Conservation (phyloP, 441 rosid species). For the Croton laevigatus region DNA sequence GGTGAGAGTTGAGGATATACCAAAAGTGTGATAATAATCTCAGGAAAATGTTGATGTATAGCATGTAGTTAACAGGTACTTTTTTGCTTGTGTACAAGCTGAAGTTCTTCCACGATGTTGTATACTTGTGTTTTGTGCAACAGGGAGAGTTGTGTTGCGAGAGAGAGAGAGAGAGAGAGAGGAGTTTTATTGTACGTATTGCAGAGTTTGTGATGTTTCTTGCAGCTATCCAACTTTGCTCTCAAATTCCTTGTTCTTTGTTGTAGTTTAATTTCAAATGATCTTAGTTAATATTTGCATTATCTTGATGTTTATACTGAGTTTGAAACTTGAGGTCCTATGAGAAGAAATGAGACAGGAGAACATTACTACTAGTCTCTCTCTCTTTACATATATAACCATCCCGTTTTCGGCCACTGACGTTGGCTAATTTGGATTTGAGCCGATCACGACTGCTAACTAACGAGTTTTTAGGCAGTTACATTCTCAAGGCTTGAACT, state of each 20-base stretch:
- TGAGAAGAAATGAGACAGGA: background rate
- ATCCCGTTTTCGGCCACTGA: too few relatives aligned
- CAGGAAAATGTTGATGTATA: conserved; percentile 34
- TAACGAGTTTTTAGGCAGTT: too few relatives aligned
- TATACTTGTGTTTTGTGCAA: conserved; percentile 10
- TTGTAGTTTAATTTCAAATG: background rate
- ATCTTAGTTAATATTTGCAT: background rate
- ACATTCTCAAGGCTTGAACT: too few relatives aligned
- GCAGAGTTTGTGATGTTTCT: conserved; percentile 20
- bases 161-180: conserved; percentile 5
- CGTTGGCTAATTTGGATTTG: too few relatives aligned
- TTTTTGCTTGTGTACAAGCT: conserved; percentile 5
- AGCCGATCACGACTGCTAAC: too few relatives aligned
- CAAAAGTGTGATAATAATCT: background rate
- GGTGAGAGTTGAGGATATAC: conserved; percentile 38
- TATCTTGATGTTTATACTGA: background rate
- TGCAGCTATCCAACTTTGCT: conserved; percentile 20
- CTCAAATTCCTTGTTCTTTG: background rate
- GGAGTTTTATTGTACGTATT: conserved; percentile 15
- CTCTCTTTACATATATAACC: background rate
- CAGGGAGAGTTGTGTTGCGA: background rate
- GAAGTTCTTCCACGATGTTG: conserved; percentile 4
- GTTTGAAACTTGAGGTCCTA: background rate
- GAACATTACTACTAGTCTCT: background rate
- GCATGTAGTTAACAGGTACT: conserved; percentile 37